Evolutionary conservation across 148 eudicot species (phyloP).

Genomic region (Heliosperma pusillum): DNA sequence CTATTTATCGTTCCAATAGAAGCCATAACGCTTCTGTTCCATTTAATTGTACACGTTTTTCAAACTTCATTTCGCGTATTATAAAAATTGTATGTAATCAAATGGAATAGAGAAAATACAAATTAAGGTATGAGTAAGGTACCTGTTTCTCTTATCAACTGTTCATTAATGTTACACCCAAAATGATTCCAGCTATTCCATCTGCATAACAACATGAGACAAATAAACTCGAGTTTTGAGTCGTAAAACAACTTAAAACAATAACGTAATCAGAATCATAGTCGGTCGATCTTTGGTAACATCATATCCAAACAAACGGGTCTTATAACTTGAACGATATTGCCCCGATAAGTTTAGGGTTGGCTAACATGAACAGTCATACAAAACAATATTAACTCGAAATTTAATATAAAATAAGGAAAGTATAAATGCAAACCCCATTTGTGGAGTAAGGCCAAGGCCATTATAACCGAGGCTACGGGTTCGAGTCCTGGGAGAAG

Average conservation of each 20-base stretch:
- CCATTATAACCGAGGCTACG: background rate
- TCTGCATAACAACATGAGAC: background rate
- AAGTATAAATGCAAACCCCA: constrained; percentile 3
- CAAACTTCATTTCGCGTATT: no score
- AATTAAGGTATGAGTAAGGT: background rate
- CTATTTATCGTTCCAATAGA: background rate
- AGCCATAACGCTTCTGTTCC: no score
- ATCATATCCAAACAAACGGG: no score
- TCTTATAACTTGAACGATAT: no score
- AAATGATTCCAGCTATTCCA: constrained; percentile 33
- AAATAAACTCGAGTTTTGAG: background rate
- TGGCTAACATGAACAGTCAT: background rate
- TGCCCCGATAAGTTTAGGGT: no score
- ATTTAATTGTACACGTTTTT: no score
- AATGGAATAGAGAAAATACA: background rate
- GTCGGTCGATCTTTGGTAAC: no score
- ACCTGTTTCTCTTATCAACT: constrained; percentile 24
- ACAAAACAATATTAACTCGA: background rate
- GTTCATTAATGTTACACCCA: constrained; percentile 20
- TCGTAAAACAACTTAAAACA: background rate
- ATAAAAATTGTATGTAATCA: background rate
- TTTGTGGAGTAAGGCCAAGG: constrained; percentile 9
- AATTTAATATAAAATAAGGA: background rate
- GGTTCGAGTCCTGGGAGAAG: background rate
- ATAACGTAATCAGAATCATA: background rate